phyloP scores from a whole-genome alignment of 192 early-diverging fungal species.

The Spizellomyces punctatus region DNA sequence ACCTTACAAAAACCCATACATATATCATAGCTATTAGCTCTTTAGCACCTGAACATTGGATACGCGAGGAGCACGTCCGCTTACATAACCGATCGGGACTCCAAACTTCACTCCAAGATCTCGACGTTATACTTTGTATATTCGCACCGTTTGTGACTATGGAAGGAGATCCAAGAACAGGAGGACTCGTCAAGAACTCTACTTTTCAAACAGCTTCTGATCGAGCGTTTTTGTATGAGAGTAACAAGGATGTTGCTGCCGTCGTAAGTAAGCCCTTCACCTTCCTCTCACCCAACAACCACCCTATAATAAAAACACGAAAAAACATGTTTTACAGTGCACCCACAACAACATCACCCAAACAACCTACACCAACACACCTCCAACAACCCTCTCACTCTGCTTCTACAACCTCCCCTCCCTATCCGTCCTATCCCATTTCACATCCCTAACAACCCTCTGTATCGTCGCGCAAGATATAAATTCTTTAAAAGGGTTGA shows the following conservation, averaged over 20 bases:
- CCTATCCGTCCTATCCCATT: constrained; percentile 45
- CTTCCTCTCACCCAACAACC: background rate
- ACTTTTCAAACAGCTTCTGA: too few species aligned
- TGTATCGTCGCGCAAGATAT: constrained; percentile 65
- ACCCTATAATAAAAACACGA: background rate
- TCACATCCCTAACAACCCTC: constrained; percentile 42
- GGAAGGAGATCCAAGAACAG: too few species aligned
- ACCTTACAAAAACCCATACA: too few species aligned
- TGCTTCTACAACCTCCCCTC: constrained; percentile 57
- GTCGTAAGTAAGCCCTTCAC: constrained; percentile 33
- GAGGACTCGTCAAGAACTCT: too few species aligned
- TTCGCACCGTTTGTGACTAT: too few species aligned
- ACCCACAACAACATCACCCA: constrained; percentile 42
- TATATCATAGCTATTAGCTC: too few species aligned
- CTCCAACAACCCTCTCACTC: constrained; percentile 47
- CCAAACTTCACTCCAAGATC: too few species aligned
- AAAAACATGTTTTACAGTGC: constrained; percentile 24
- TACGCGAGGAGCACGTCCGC: too few species aligned
- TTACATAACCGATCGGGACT: too few species aligned
- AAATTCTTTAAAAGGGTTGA: constrained; percentile 44
- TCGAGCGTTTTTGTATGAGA: background rate
- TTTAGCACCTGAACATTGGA: too few species aligned
- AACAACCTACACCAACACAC: constrained; percentile 22
- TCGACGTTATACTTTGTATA: too few species aligned
- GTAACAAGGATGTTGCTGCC: constrained; percentile 35